A percentile compares a stretch with the other conserved stretches of the same genome.
These are phyloP conservation scores for Suhomyces wounanorum DNA, from an alignment of 1,139 yeast species.

Conservation along the genomic window DNA sequence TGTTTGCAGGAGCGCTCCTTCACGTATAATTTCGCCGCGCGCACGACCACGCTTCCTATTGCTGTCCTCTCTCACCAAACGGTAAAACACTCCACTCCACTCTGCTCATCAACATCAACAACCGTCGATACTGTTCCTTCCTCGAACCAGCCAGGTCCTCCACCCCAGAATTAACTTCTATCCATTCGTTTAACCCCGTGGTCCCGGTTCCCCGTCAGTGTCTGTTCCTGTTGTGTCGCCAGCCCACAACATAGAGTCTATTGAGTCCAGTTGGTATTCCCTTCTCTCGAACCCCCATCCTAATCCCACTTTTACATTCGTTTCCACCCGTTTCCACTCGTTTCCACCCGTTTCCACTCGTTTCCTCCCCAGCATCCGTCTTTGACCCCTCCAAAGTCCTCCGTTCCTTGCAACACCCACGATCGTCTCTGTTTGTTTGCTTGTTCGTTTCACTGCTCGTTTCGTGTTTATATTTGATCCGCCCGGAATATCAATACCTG, in stretches of 20 bases:
- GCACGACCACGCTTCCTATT: constrained; percentile 4
- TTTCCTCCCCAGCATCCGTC: background rate
- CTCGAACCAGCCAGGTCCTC: constrained; percentile 3
- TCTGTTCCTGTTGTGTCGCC: background rate
- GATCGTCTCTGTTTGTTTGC: background rate
- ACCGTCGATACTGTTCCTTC: background rate
- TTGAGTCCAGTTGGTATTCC: background rate
- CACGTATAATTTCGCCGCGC: constrained; percentile 1
- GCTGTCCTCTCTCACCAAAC: constrained; percentile 2
- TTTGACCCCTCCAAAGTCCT: background rate
- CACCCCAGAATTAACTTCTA: constrained; percentile 13
- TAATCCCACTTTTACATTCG: constrained; percentile 1
- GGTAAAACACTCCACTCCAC: background rate
- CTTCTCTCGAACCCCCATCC: background rate
- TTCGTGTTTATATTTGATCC: background rate
- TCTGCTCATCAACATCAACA: constrained; percentile 2
- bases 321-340: background rate
- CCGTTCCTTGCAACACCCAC: background rate
- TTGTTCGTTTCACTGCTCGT: background rate
- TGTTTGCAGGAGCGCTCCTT: constrained; percentile 6
- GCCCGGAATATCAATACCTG: background rate
- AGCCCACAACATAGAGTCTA: background rate
- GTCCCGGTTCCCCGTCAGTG: background rate
- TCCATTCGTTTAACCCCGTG: constrained; percentile 11
- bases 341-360: background rate